Evolutionary conservation across 768 basidiomycete genomes (phyloP).

Genomic region (Termitomyces sp.): DNA sequence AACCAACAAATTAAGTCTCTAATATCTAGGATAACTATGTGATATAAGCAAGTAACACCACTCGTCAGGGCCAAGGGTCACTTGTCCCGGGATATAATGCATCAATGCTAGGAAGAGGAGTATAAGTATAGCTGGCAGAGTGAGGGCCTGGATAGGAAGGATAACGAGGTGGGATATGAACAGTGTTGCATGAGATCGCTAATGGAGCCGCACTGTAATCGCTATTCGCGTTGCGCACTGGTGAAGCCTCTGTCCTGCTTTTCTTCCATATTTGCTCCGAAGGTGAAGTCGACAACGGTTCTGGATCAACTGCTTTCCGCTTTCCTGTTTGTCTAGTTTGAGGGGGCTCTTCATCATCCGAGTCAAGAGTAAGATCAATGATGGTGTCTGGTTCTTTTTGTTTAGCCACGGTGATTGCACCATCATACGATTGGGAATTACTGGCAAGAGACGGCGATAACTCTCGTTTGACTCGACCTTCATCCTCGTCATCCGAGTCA

Average conservation of each 20-base stretch:
- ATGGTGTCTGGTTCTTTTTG: slow-evolving; percentile 39
- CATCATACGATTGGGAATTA: slow-evolving; percentile 33
- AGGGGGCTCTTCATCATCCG: slow-evolving; percentile 60
- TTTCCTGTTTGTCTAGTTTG: slow-evolving; percentile 39
- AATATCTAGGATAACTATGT: slow-evolving; percentile 5
- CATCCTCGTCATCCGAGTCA: slow-evolving; percentile 77
- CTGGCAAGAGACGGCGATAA: slow-evolving; percentile 61
- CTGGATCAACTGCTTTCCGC: slow-evolving; percentile 54
- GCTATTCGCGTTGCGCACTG: slow-evolving; percentile 8
- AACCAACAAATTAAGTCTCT: slow-evolving; percentile 1
- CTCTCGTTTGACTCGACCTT: slow-evolving; percentile 70
- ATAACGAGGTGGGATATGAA: slow-evolving; percentile 12
- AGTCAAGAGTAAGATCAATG: slow-evolving; percentile 82
- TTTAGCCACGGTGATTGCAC: slow-evolving; percentile 20
- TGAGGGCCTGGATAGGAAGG: slow-evolving; percentile 7
- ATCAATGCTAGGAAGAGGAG: slow-evolving; percentile 13
- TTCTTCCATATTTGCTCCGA: slow-evolving; percentile 78
- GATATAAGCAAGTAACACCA: slow-evolving; percentile 5
- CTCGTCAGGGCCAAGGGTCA: slow-evolving; percentile 15
- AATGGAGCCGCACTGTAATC: slow-evolving; percentile 7
- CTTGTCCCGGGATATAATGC: slow-evolving; percentile 12
- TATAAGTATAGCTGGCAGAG: slow-evolving; percentile 2
- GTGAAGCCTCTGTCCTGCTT: slow-evolving; percentile 29
- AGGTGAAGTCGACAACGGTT: slow-evolving; percentile 36
- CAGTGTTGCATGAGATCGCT: slow-evolving; percentile 5